These are phyloP conservation scores for Fusarium sarcochroum DNA, from an alignment of 2,329 filamentous ascomycete species.

Conservation along the genomic window DNA sequence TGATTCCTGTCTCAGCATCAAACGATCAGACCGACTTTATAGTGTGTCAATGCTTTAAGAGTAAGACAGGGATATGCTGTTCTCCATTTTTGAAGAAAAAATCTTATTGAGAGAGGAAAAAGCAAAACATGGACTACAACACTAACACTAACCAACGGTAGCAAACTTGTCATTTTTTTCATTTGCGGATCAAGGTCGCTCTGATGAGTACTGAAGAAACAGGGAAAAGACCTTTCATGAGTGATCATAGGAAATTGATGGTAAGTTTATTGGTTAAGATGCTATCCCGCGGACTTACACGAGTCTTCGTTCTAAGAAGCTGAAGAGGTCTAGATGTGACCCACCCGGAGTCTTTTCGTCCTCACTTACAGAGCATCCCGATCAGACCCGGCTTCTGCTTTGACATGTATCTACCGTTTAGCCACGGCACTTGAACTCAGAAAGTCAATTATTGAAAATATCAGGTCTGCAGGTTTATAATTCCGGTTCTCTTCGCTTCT, in stretches of 20 bases:
- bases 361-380: constrained; percentile 7
- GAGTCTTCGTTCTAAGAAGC: background rate
- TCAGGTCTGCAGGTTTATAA: background rate
- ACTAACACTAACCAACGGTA: constrained; percentile 6
- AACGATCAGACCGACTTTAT: background rate
- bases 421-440: background rate
- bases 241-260: background rate
- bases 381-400: constrained; percentile 30
- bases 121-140: constrained; percentile 15
- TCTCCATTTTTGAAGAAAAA: constrained; percentile 7
- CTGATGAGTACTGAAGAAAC: background rate
- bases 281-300: background rate
- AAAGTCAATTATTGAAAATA: background rate
- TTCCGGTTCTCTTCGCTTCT: background rate
- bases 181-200: constrained; percentile 22
- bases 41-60: constrained; percentile 32
- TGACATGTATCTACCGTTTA: background rate
- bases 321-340: background rate
- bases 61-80: constrained; percentile 20
- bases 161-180: constrained; percentile 1
- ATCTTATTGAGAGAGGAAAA: constrained; percentile 28
- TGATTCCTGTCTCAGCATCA: too few relatives aligned
- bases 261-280: background rate
- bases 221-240: background rate
- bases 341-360: constrained; percentile 37